A percentile compares a stretch with the other conserved stretches of the same genome.
These are phyloP conservation scores for Acephala macrosclerotiorum DNA, from an alignment of 2,329 filamentous ascomycete species.

Conservation along the genomic window DNA sequence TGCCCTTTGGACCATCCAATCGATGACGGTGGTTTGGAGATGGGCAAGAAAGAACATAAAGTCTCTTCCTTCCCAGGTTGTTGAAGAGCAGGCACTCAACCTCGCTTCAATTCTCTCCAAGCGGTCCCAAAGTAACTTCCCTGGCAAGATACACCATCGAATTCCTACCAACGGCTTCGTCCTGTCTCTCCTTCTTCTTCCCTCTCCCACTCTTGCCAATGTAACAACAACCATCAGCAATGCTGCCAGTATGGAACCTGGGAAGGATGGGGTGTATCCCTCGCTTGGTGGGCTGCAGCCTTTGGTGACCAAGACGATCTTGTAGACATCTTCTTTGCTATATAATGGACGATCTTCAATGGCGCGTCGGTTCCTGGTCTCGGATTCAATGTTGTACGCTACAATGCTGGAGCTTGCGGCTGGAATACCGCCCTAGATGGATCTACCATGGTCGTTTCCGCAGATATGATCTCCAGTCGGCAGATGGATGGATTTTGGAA, in stretches of 20 bases:
- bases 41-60: too few species aligned
- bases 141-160: neutral
- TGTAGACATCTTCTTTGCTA: conserved; percentile 50
- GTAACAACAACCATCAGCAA: conserved; percentile 38
- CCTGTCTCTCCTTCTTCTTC: neutral
- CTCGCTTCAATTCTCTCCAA: too few species aligned
- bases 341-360: conserved; percentile 42
- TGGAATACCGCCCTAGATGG: conserved; percentile 44
- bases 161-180: neutral
- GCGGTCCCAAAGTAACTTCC: too few species aligned
- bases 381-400: conserved; percentile 52
- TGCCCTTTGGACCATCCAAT: too few species aligned
- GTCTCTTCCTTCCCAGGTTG: too few species aligned
- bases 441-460: conserved; percentile 46
- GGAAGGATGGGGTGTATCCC: conserved; percentile 53
- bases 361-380: conserved; percentile 48
- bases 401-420: conserved; percentile 53
- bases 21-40: too few species aligned
- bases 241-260: conserved; percentile 48
- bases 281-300: conserved; percentile 53
- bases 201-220: neutral
- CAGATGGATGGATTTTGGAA: conserved; percentile 52
- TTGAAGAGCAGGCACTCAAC: too few species aligned
- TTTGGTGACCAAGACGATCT: conserved; percentile 52
- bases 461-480: conserved; percentile 48